phyloP scores from a whole-genome alignment of 2,329 filamentous ascomycete species.

The Diaporthe sp. region DNA sequence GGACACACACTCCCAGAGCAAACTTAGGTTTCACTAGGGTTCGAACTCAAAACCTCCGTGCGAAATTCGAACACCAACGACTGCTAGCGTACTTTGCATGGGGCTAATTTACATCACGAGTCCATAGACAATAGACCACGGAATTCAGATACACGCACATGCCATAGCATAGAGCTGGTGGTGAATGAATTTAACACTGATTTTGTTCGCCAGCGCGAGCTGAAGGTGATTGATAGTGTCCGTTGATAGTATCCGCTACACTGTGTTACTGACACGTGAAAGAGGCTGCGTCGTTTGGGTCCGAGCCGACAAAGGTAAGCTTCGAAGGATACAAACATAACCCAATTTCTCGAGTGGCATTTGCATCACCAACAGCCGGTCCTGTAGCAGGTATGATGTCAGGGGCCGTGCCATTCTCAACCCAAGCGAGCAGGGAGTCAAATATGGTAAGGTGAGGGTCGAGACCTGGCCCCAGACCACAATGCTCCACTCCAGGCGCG shows the following conservation, averaged over 20 bases:
- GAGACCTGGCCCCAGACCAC: constrained; percentile 52
- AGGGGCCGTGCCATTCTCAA: constrained; percentile 43
- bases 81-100: too few species aligned
- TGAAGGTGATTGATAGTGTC: background rate
- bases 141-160: too few species aligned
- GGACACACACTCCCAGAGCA: too few species aligned
- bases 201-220: accelerated
- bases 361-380: constrained; percentile 6
- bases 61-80: too few species aligned
- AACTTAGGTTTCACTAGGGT: too few species aligned
- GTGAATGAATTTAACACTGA: too few species aligned
- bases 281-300: constrained; percentile 10
- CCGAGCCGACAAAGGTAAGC: constrained; percentile 23
- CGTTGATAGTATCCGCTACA: background rate
- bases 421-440: constrained; percentile 42
- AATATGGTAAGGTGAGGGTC: constrained; percentile 52
- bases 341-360: constrained; percentile 6
- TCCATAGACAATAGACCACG: too few species aligned
- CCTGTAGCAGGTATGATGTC: constrained; percentile 40
- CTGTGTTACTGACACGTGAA: constrained; percentile 17
- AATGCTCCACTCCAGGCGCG: constrained; percentile 67
- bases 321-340: constrained; percentile 23
- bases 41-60: too few species aligned
- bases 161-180: too few species aligned
- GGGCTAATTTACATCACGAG: too few species aligned